These are phyloP conservation scores for Pelagophyceae sp. DNA, from an alignment of 352 stramenopile species.

Conservation along the genomic window DNA sequence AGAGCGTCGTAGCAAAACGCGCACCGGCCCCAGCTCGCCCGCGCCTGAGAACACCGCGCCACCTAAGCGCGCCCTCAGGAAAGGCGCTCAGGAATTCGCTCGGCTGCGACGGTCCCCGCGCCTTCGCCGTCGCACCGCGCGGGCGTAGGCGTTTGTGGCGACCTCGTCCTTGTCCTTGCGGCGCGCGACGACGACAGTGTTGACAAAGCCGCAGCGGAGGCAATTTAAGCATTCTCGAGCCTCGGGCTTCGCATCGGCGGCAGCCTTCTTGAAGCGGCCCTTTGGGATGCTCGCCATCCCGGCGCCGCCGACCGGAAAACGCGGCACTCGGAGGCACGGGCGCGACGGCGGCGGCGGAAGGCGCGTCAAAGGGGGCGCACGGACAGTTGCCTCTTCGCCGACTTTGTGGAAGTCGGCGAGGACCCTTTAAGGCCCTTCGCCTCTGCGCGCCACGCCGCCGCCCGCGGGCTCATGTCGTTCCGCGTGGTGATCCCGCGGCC, in stretches of 20 bases:
- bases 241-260: background rate
- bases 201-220: constrained; percentile 13
- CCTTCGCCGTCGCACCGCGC: background rate
- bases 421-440: background rate
- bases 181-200: background rate
- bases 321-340: too few species aligned
- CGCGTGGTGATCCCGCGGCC: background rate
- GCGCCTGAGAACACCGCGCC: too few species aligned
- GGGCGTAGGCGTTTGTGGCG: background rate
- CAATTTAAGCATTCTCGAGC: too few species aligned
- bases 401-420: background rate
- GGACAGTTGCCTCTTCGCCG: too few species aligned
- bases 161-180: background rate
- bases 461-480: background rate
- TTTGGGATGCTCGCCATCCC: too few species aligned
- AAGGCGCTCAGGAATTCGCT: too few species aligned
- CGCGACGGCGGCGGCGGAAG: too few species aligned
- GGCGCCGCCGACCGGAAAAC: too few species aligned
- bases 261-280: background rate
- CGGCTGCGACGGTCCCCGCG: too few species aligned
- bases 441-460: background rate
- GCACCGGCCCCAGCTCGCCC: background rate
- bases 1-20: constrained; percentile 2
- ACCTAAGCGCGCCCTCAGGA: too few species aligned
- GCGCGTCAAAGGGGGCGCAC: too few species aligned